Evolutionary conservation across 2,329 filamentous ascomycete species (phyloP).

Genomic region (Ophiostoma sp.): DNA sequence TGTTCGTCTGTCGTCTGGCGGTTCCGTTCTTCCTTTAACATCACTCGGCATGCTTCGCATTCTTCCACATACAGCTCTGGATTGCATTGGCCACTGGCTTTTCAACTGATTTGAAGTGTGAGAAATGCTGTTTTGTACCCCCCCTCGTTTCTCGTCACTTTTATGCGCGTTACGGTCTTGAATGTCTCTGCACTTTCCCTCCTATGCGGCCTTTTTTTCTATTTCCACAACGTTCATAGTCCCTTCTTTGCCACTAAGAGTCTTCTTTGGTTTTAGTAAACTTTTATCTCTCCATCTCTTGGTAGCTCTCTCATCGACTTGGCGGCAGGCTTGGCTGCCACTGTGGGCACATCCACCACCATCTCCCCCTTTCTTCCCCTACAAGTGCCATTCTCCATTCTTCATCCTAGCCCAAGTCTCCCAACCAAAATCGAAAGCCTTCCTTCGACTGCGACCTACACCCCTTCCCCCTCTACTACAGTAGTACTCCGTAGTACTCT

Average conservation of each 20-base stretch:
- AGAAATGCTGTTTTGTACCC: not conserved
- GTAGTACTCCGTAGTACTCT: not conserved
- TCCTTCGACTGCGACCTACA: not conserved
- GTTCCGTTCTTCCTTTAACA: not conserved
- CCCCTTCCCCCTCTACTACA: not conserved
- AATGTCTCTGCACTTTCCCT: not conserved
- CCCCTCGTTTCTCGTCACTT: not conserved
- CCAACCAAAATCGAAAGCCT: not conserved
- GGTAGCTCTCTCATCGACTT: constrained; percentile 5
- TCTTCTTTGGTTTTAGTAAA: too few relatives aligned
- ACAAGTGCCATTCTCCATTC: constrained; percentile 11
- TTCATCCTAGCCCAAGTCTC: not conserved
- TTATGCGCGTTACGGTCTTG: not conserved
- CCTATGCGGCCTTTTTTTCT: not conserved
- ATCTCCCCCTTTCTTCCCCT: constrained; percentile 10
- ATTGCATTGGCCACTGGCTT: not conserved
- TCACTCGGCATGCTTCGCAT: not conserved
- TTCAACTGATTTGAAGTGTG: not conserved
- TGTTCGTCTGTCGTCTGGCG: not conserved
- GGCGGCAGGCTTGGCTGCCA: constrained; percentile 18
- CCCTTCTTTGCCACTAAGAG: not conserved
- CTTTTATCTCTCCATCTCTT: not conserved
- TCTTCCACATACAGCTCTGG: not conserved
- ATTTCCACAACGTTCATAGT: not conserved
- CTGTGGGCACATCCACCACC: constrained; percentile 16